phyloP scores from a whole-genome alignment of 108 stramenopile genomes.

The Cyclotella kingstonii region DNA sequence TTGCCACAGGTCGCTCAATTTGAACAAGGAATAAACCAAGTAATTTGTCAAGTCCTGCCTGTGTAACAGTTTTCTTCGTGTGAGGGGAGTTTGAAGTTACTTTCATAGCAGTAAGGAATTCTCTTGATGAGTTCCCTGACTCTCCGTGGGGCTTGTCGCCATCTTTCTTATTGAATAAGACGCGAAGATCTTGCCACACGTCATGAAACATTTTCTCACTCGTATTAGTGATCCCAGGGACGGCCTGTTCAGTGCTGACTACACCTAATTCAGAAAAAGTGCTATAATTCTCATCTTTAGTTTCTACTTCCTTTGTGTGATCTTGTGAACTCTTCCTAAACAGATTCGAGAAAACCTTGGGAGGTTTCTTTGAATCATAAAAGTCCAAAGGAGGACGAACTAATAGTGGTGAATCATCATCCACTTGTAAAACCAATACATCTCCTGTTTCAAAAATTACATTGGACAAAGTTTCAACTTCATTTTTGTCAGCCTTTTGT shows the following conservation, averaged over 20 bases:
- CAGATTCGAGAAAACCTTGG: neutral
- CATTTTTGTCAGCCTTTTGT: constrained; percentile 57
- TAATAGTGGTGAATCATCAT: constrained; percentile 71
- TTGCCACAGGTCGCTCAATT: constrained; percentile 63
- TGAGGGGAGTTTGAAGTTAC: constrained; percentile 59
- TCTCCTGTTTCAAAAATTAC: constrained; percentile 64
- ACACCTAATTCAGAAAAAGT: too few relatives aligned
- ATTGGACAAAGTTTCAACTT: constrained; percentile 10
- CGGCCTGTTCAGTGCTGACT: too few relatives aligned
- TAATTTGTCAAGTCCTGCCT: constrained; percentile 65
- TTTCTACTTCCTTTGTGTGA: too few relatives aligned
- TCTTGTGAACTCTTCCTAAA: too few relatives aligned
- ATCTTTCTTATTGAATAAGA: constrained; percentile 40
- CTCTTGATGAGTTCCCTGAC: constrained; percentile 28
- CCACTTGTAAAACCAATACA: constrained; percentile 65
- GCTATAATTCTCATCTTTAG: too few relatives aligned
- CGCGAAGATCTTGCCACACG: constrained; percentile 68
- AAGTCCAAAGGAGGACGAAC: constrained; percentile 58
- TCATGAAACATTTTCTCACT: constrained; percentile 1
- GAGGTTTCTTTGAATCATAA: constrained; percentile 21
- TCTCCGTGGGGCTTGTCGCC: constrained; percentile 9
- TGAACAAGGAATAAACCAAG: constrained; percentile 71
- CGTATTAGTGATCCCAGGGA: too few relatives aligned
- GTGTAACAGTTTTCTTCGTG: constrained; percentile 45
- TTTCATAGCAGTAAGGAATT: constrained; percentile 77